Evolutionary conservation across 352 stramenopile species (phyloP).

Genomic region (Phytophthora fragariaefolia): DNA sequence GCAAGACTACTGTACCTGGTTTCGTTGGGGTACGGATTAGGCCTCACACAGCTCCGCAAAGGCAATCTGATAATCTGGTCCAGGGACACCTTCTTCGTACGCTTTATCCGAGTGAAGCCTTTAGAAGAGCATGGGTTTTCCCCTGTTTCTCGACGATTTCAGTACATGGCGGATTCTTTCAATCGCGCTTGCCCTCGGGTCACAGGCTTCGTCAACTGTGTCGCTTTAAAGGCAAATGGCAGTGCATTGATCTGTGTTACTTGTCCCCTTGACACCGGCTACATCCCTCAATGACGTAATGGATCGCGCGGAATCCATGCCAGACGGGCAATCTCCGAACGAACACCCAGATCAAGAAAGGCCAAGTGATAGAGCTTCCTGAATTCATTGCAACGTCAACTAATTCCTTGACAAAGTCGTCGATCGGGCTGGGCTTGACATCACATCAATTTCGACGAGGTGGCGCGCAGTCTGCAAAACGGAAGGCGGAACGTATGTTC

Average conservation of each 20-base stretch:
- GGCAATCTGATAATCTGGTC: neutral
- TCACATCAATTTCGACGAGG: constrained; percentile 2
- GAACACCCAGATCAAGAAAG: neutral
- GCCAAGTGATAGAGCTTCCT: neutral
- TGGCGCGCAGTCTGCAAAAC: constrained; percentile 3
- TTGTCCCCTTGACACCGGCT: neutral
- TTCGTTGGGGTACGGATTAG: constrained; percentile 7
- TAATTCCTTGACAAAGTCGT: neutral
- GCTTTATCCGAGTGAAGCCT: constrained; percentile 4
- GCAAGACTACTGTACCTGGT: constrained; percentile 31
- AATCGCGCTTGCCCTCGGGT: neutral
- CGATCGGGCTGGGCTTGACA: neutral
- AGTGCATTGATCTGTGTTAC: neutral
- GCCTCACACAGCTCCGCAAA: neutral
- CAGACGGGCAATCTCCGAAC: neutral
- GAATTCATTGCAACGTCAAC: constrained; percentile 4
- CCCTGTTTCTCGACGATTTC: neutral
- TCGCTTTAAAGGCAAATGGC: neutral
- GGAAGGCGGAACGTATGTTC: neutral
- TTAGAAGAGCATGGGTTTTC: constrained; percentile 11
- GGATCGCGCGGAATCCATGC: neutral
- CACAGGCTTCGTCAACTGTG: neutral
- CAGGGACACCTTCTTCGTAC: neutral
- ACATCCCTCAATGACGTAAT: constrained; percentile 4
- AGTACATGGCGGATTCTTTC: constrained; percentile 14